Conservation (phyloP, 352 stramenopile genomes). For the Achlya hypogyna region DNA sequence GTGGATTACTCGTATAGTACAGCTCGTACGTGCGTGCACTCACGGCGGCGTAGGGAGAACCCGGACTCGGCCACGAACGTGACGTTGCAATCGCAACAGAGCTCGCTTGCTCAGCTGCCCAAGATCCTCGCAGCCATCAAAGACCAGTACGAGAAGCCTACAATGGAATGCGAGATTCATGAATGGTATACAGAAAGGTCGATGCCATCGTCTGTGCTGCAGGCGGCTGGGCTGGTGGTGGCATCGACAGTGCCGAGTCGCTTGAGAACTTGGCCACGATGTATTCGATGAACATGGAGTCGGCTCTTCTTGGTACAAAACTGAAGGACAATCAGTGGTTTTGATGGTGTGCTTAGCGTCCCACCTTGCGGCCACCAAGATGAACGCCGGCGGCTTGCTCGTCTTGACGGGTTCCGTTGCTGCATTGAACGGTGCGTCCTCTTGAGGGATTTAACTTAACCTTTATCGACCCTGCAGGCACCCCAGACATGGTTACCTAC, state of each 20-base stretch:
- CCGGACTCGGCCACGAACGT: slow-evolving; percentile 43
- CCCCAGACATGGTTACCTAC: slow-evolving; percentile 81
- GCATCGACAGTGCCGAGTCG: slow-evolving; percentile 50
- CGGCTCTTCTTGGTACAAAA: slow-evolving; percentile 44
- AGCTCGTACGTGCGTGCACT: neutral
- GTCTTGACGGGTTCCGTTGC: slow-evolving; percentile 76
- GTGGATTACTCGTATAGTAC: slow-evolving; percentile 52
- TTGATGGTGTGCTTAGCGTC: slow-evolving; percentile 32
- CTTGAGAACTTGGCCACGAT: slow-evolving; percentile 60
- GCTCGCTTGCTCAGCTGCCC: slow-evolving; percentile 42
- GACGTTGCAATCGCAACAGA: slow-evolving; percentile 28
- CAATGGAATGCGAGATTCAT: neutral
- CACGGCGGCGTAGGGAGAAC: slow-evolving; percentile 29
- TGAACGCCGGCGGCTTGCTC: slow-evolving; percentile 57
- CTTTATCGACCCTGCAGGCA: slow-evolving; percentile 30
- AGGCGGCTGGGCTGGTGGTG: slow-evolving; percentile 67
- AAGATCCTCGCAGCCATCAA: slow-evolving; percentile 45
- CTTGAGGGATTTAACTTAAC: neutral
- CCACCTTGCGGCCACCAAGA: slow-evolving; percentile 61
- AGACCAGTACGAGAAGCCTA: slow-evolving; percentile 26
- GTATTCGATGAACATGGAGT: slow-evolving; percentile 75
- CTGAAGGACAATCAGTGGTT: neutral
- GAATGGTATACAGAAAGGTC: slow-evolving; percentile 32
- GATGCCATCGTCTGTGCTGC: slow-evolving; percentile 74
- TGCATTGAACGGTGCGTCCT: slow-evolving; percentile 41